Percentiles rank a stretch among this genome's conserved stretches.
Evolutionary conservation across 2,329 filamentous ascomycete species (phyloP).

Genomic region (Exophiala lecanii-corni): DNA sequence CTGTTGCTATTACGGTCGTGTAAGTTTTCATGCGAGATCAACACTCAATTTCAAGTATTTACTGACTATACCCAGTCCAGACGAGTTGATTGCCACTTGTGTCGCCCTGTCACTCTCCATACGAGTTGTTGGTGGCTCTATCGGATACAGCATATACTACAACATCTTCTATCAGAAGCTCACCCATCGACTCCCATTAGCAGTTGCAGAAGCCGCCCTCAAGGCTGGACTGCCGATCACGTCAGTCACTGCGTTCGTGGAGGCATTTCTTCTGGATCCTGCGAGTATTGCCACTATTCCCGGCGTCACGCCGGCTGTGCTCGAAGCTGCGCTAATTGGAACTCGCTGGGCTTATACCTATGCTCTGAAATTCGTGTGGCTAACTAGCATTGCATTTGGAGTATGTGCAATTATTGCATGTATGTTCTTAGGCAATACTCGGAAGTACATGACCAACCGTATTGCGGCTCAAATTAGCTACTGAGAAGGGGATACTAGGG

Average conservation of each 20-base stretch:
- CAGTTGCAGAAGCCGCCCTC: conserved; percentile 30
- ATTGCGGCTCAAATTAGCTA: too few relatives aligned
- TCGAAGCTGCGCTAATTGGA: conserved; percentile 5
- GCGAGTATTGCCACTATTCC: conserved; percentile 16
- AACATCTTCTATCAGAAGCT: conserved; percentile 46
- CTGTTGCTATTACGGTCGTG: conserved; percentile 18
- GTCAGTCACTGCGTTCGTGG: conserved; percentile 9
- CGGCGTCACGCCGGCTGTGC: conserved; percentile 1
- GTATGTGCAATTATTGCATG: conserved; percentile 5
- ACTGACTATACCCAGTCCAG: conserved; percentile 61
- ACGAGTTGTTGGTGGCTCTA: conserved; percentile 61
- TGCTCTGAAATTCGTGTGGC: conserved; percentile 9
- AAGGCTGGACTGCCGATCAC: conserved; percentile 15
- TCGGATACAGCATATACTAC: conserved; percentile 59
- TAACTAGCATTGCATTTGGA: conserved; percentile 11
- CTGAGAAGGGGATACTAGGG: too few relatives aligned
- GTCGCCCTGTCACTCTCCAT: conserved; percentile 64
- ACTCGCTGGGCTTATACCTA: conserved; percentile 11
- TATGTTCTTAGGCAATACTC: conserved; percentile 6
- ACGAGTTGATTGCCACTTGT: conserved; percentile 64
- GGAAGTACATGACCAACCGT: conserved; percentile 8
- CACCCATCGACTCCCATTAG: conserved; percentile 36
- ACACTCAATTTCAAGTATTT: background rate
- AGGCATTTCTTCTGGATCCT: conserved; percentile 9
- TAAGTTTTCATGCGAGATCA: too few relatives aligned